phyloP scores from a whole-genome alignment of 768 basidiomycete genomes.

The Rhodosporidiobolus sp. region DNA sequence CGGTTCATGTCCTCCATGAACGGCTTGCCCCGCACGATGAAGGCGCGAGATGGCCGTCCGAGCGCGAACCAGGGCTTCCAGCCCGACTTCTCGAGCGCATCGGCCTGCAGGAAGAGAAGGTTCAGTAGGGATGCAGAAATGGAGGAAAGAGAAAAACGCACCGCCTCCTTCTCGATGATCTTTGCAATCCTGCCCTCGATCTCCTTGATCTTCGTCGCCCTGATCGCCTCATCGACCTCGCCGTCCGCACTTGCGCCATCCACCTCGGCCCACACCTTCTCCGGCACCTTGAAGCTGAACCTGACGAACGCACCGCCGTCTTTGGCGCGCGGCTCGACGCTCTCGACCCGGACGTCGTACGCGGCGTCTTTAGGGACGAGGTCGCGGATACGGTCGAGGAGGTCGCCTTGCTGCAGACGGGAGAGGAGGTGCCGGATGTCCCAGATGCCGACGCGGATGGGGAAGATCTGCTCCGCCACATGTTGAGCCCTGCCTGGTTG shows the following conservation, averaged over 20 bases:
- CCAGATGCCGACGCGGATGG: constrained; percentile 22
- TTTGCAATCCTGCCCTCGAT: constrained; percentile 43
- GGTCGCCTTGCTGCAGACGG: constrained; percentile 59
- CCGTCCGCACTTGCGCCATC: neutral
- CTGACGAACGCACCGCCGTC: constrained; percentile 83
- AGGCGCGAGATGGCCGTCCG: constrained; percentile 52
- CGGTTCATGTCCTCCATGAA: constrained; percentile 88
- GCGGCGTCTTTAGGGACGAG: constrained; percentile 58
- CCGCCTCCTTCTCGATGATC: constrained; percentile 16
- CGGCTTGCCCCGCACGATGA: constrained; percentile 58
- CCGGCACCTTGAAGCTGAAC: constrained; percentile 58
- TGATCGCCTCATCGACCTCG: neutral
- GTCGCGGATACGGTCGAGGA: constrained; percentile 55
- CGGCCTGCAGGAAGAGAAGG: neutral
- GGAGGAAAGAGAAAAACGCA: neutral
- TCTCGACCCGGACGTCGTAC: constrained; percentile 62
- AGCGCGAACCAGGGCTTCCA: constrained; percentile 28
- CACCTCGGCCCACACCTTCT: neutral
- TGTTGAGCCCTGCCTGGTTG: too few species aligned
- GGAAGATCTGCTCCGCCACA: constrained; percentile 2
- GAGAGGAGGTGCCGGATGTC: constrained; percentile 59
- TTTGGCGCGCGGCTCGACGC: constrained; percentile 61
- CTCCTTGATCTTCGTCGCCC: constrained; percentile 42
- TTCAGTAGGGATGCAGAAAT: neutral
- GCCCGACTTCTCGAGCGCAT: neutral